Conservation (phyloP, 164 flowering plant genomes). For the Buxus sempervirens region DNA sequence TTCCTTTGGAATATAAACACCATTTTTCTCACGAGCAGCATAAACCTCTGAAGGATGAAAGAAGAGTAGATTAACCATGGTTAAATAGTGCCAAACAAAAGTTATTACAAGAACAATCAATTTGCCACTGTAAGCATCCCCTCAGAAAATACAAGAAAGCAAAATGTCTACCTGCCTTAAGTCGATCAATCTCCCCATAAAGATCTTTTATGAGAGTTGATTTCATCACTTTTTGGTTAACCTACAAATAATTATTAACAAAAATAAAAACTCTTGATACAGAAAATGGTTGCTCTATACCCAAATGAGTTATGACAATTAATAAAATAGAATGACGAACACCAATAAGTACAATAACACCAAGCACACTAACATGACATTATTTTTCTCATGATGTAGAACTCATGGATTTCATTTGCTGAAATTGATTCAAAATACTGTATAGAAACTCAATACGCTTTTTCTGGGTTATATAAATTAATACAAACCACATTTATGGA, state of each 20-base stretch:
- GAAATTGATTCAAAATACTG: too few species aligned
- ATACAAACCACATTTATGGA: too few species aligned
- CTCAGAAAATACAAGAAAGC: neutral
- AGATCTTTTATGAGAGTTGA: conserved; percentile 94
- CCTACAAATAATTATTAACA: conserved; percentile 35
- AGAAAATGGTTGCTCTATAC: neutral
- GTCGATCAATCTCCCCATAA: conserved; percentile 95
- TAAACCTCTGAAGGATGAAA: conserved; percentile 60
- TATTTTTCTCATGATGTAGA: too few species aligned
- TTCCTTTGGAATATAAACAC: conserved; percentile 93
- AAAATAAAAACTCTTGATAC: neutral
- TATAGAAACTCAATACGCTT: too few species aligned
- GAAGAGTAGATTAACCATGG: neutral
- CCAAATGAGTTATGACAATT: too few species aligned
- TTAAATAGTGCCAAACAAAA: too few species aligned
- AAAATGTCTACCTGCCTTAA: conserved; percentile 64
- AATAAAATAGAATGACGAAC: too few species aligned
- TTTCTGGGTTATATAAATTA: too few species aligned
- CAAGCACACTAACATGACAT: too few species aligned
- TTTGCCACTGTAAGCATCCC: neutral
- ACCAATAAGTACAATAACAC: too few species aligned
- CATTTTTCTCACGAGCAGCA: conserved; percentile 96
- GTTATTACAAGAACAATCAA: neutral
- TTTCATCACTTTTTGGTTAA: conserved; percentile 98
- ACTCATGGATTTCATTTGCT: too few species aligned